Evolutionary conservation across 768 basidiomycete species (phyloP).

Genomic region (Kondoa malvinella): DNA sequence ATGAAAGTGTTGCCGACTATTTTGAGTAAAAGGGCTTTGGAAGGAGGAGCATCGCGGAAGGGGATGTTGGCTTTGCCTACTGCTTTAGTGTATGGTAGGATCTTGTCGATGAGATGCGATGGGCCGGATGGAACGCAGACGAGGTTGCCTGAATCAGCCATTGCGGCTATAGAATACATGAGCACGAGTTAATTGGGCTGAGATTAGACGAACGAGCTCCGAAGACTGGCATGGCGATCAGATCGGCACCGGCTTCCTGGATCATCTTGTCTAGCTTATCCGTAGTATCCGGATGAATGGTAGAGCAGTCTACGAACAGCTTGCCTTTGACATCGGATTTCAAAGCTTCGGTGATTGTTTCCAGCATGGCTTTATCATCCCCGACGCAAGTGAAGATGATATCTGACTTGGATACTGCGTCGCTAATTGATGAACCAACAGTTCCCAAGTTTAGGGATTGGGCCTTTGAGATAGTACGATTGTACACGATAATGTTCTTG

Average conservation of each 20-base stretch:
- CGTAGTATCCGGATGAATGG: constrained; percentile 11
- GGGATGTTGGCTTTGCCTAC: constrained; percentile 16
- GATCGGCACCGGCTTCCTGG: not conserved
- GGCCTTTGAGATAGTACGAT: constrained; percentile 7
- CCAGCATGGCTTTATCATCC: constrained; percentile 14
- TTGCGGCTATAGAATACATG: not conserved
- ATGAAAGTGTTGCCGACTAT: constrained; percentile 13
- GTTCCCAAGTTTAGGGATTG: constrained; percentile 7
- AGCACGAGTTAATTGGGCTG: not conserved
- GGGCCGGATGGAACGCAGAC: constrained; percentile 17
- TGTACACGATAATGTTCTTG: constrained; percentile 10
- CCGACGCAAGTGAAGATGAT: constrained; percentile 19
- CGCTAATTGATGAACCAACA: constrained; percentile 5
- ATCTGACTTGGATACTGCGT: constrained; percentile 8
- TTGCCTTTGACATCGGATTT: constrained; percentile 11
- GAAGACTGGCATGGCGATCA: constrained; percentile 14
- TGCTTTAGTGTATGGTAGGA: constrained; percentile 12
- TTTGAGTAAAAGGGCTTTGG: constrained; percentile 12
- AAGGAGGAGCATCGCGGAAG: constrained; percentile 6
- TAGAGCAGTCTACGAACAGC: constrained; percentile 15
- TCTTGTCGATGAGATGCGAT: constrained; percentile 4
- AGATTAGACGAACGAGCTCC: not conserved
- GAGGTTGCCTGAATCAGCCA: constrained; percentile 5
- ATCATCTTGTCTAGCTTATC: constrained; percentile 5
- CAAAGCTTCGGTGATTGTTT: constrained; percentile 6